Conservation (phyloP, 345 rosid species). For the Brassica juncea region DNA sequence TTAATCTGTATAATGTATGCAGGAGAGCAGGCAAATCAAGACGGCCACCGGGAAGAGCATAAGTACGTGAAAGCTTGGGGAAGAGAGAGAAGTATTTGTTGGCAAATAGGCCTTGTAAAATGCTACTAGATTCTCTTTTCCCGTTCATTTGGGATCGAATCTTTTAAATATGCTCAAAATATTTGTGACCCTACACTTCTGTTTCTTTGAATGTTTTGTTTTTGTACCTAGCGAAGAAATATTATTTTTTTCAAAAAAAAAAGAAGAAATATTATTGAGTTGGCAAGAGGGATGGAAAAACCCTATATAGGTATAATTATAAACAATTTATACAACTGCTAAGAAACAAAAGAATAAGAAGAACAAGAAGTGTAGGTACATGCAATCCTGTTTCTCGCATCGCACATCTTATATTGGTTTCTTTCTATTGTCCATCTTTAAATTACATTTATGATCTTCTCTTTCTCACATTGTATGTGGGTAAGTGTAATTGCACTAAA, state of each 20-base stretch:
- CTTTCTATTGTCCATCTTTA: neutral
- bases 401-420: neutral
- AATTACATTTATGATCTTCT: neutral
- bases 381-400: constrained; percentile 6
- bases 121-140: constrained; percentile 42
- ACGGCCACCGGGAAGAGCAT: constrained; percentile 40
- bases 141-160: constrained; percentile 40
- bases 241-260: neutral
- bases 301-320: neutral
- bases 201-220: neutral
- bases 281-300: neutral
- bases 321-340: neutral
- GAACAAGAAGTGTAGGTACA: neutral
- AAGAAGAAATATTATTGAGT: constrained; percentile 1
- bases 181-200: constrained; percentile 34
- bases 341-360: neutral
- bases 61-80: constrained; percentile 17
- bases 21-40: constrained; percentile 44
- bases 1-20: neutral
- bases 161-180: constrained; percentile 32
- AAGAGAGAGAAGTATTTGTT: constrained; percentile 24
- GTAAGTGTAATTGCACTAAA: neutral
- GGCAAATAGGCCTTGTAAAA: constrained; percentile 37
- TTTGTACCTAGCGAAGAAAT: neutral
- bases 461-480: constrained; percentile 11